Conservation (phyloP, 1,284 basidiomycete genomes). For the Cutaneotrichosporon sp. region DNA sequence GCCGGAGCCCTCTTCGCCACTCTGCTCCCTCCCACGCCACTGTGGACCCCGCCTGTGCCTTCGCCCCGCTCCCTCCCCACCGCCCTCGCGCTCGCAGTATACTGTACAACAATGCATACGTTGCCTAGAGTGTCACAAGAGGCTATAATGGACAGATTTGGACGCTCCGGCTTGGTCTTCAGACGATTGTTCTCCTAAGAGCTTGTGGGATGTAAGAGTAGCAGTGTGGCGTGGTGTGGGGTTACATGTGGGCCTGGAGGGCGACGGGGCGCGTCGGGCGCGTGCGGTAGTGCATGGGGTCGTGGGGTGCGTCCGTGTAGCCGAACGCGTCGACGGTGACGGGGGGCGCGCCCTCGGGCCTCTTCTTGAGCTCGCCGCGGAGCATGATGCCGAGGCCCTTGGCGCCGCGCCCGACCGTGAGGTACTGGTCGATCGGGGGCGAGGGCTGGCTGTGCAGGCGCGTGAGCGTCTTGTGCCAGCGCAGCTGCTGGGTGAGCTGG, state of each 20-base stretch:
- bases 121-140: conserved; percentile 1
- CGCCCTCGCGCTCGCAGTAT: not conserved
- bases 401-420: conserved; percentile 50
- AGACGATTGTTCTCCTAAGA: not conserved
- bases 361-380: conserved; percentile 44
- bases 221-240: not conserved
- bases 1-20: too few species aligned
- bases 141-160: conserved; percentile 2
- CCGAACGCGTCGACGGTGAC: conserved; percentile 46
- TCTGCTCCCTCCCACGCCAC: too few species aligned
- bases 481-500: conserved; percentile 46
- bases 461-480: conserved; percentile 51
- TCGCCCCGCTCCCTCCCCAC: too few species aligned
- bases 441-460: conserved; percentile 37
- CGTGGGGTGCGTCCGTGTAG: conserved; percentile 25
- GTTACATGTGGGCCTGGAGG: not conserved
- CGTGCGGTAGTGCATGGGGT: not conserved
- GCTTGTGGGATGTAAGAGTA: too few species aligned
- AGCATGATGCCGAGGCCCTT: conserved; percentile 53
- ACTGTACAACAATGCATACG: conserved; percentile 11
- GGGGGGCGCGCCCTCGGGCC: conserved; percentile 31
- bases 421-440: conserved; percentile 40
- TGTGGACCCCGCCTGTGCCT: too few species aligned
- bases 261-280: not conserved
- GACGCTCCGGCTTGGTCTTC: not conserved